A percentile compares a stretch with the other conserved stretches of the same genome.
These are phyloP conservation scores for Pontederia paniculata DNA, from an alignment of 176 grass and related monocot species.

Conservation along the genomic window DNA sequence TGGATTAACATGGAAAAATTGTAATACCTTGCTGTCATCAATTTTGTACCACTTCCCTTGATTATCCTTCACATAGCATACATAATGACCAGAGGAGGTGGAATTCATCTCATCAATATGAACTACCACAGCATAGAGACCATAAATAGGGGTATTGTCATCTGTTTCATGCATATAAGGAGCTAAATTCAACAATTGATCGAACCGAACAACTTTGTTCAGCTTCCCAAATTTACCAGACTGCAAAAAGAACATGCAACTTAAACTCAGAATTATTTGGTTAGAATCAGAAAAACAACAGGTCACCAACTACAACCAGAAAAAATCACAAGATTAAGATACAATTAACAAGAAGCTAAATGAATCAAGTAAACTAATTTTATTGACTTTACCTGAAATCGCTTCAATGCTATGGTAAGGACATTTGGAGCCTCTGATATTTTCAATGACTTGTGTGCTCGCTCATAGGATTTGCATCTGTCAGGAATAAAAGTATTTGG, in stretches of 20 bases:
- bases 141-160: slow-evolving; percentile 63
- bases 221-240: slow-evolving; percentile 69
- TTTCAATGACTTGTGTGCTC: slow-evolving; percentile 24
- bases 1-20: background rate
- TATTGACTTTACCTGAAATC: slow-evolving; percentile 19
- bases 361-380: background rate
- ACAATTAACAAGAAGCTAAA: slow-evolving; percentile 6
- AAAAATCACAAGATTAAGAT: background rate
- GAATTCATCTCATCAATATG: slow-evolving; percentile 57
- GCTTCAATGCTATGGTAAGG: slow-evolving; percentile 23
- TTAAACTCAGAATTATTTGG: slow-evolving; percentile 8
- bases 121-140: slow-evolving; percentile 82
- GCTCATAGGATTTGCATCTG: slow-evolving; percentile 28
- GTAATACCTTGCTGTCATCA: slow-evolving; percentile 68
- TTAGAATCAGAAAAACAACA: background rate
- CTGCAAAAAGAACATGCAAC: slow-evolving; percentile 29
- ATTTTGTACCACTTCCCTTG: slow-evolving; percentile 68
- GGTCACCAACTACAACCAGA: background rate
- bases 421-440: slow-evolving; percentile 27
- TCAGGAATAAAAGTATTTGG: background rate
- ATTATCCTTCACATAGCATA: slow-evolving; percentile 76
- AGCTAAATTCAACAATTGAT: slow-evolving; percentile 53
- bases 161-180: slow-evolving; percentile 60
- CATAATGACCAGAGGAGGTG: slow-evolving; percentile 71
- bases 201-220: slow-evolving; percentile 53